phyloP scores from a whole-genome alignment of 139 green algal genomes.

The Closterium sp. region DNA sequence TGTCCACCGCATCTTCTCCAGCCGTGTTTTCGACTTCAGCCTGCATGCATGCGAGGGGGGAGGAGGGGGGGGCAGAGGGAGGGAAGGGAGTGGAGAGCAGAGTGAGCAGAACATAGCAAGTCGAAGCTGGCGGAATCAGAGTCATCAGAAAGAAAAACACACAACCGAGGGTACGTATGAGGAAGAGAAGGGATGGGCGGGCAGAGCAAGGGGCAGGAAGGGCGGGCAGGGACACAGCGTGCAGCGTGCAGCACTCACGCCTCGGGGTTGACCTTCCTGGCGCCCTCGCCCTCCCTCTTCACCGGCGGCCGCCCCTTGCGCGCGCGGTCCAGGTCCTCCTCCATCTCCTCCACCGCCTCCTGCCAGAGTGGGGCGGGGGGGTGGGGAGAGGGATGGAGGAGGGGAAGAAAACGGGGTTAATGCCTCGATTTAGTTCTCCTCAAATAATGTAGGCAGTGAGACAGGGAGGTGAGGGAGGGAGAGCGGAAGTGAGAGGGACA shows the following conservation, averaged over 20 bases:
- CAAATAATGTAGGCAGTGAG: background rate
- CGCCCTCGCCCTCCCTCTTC: slow-evolving; percentile 15
- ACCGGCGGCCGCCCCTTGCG: slow-evolving; percentile 24
- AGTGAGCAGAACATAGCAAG: background rate
- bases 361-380: too few species aligned
- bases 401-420: background rate
- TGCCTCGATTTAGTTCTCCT: background rate
- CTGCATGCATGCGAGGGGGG: slow-evolving; percentile 5
- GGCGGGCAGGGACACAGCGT: background rate
- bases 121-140: background rate
- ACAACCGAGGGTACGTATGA: too few species aligned
- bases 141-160: too few species aligned
- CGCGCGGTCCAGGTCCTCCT: slow-evolving; percentile 30
- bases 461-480: background rate
- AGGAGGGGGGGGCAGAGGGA: background rate
- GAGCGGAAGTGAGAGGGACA: background rate
- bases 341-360: slow-evolving; percentile 24
- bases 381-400: background rate
- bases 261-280: slow-evolving; percentile 11
- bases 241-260: background rate
- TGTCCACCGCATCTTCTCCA: slow-evolving; percentile 55
- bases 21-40: background rate
- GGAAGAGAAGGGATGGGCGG: background rate
- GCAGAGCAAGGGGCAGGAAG: background rate
- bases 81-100: background rate